Conservation (phyloP, 1,284 basidiomycete species). For the Polyporus tsugae region DNA sequence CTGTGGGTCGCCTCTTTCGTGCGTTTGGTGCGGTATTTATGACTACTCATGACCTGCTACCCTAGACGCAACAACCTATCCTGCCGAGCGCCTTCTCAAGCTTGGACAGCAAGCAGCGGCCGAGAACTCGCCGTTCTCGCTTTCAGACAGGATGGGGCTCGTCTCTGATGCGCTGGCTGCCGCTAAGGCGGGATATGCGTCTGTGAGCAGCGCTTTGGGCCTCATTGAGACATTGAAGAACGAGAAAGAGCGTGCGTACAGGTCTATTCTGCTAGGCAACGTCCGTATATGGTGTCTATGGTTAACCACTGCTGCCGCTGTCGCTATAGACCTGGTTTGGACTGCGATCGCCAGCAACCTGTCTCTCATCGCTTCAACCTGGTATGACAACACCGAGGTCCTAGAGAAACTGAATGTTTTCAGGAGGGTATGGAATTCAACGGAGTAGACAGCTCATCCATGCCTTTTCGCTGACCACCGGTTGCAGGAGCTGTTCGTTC, state of each 20-base stretch:
- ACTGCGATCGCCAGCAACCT: conserved; percentile 68
- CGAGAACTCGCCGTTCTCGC: conserved; percentile 69
- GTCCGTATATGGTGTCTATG: no score
- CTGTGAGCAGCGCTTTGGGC: conserved; percentile 80
- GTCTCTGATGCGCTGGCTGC: conserved; percentile 85
- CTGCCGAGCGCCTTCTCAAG: conserved; percentile 79
- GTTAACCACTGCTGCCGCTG: background rate
- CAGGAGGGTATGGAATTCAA: conserved; percentile 53
- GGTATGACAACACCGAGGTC: conserved; percentile 86
- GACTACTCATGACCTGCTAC: background rate
- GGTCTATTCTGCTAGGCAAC: background rate
- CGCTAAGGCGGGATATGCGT: conserved; percentile 81
- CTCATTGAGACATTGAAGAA: conserved; percentile 73
- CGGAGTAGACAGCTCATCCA: background rate
- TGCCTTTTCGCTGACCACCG: background rate
- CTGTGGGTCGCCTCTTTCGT: conserved; percentile 60
- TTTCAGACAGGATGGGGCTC: conserved; percentile 89
- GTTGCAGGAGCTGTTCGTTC: conserved; percentile 74
- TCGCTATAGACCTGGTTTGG: conserved; percentile 74
- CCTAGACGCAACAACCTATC: conserved; percentile 88
- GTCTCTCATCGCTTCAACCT: conserved; percentile 67
- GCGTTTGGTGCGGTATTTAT: conserved; percentile 7
- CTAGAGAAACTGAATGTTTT: conserved; percentile 71
- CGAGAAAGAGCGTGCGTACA: conserved; percentile 77
- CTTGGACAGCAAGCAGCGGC: conserved; percentile 85